Conservation (phyloP, 2,329 filamentous ascomycete genomes). For the Pseudogymnoascus sp. region DNA sequence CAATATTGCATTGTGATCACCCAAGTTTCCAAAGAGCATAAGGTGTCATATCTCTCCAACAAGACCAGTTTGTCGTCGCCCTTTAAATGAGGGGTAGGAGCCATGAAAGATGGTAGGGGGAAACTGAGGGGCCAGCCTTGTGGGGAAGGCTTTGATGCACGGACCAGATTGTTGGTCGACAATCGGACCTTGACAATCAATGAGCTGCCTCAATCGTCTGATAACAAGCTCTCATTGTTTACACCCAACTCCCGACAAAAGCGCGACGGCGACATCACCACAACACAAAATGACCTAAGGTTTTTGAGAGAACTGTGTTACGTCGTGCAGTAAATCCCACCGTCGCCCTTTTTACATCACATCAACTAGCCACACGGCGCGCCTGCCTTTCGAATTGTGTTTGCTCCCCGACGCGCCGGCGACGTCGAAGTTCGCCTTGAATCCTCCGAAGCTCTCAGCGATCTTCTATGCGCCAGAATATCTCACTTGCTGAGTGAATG, state of each 20-base stretch:
- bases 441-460: not conserved
- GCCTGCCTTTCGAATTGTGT: not conserved
- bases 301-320: not conserved
- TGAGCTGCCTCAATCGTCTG: not conserved
- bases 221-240: conserved; percentile 6
- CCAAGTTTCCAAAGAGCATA: too few relatives aligned
- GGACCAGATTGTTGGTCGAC: not conserved
- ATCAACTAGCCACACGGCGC: not conserved
- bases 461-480: not conserved
- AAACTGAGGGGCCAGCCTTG: not conserved
- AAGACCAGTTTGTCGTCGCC: too few relatives aligned
- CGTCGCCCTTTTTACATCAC: not conserved
- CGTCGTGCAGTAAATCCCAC: not conserved
- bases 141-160: not conserved
- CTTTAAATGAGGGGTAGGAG: too few relatives aligned
- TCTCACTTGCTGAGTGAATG: not conserved
- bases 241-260: conserved; percentile 1
- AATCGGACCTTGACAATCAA: conserved; percentile 4
- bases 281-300: not conserved
- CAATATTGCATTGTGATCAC: not conserved
- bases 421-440: not conserved
- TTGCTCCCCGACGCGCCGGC: not conserved
- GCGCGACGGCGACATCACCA: not conserved
- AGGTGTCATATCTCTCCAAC: too few relatives aligned
- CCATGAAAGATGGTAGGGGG: not conserved